Evolutionary conservation across 345 rosid species (phyloP).

Genomic region (Diplotaxis tenuifolia): DNA sequence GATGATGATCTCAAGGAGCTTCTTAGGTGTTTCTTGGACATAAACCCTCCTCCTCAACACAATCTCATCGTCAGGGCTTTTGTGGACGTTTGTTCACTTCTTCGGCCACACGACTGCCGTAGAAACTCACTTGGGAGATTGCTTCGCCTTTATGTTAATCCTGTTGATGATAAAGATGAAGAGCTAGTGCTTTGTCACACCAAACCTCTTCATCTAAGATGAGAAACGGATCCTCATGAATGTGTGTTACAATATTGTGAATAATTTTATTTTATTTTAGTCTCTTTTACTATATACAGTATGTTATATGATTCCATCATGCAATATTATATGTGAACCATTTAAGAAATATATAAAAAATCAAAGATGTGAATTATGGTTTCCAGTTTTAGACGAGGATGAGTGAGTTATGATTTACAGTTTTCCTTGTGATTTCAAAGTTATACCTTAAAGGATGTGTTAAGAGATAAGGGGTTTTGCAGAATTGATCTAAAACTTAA

Average conservation of each 20-base stretch:
- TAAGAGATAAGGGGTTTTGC: no score
- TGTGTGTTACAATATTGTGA: conserved; percentile 13
- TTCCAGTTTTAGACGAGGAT: background rate
- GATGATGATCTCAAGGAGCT: conserved; percentile 41
- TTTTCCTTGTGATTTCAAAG: background rate
- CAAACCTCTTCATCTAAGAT: conserved; percentile 1
- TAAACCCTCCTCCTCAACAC: conserved; percentile 36
- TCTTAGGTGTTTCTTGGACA: conserved; percentile 40
- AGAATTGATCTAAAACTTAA: no score
- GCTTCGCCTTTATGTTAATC: conserved; percentile 35
- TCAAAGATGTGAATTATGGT: background rate
- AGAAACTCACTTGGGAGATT: conserved; percentile 36
- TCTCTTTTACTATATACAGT: background rate
- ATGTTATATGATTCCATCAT: conserved; percentile 2
- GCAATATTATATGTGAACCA: conserved; percentile 4
- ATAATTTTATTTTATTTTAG: background rate
- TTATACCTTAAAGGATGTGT: background rate
- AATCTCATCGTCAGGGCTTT: conserved; percentile 39
- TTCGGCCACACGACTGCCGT: conserved; percentile 31
- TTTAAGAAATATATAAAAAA: background rate
- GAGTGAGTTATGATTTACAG: background rate
- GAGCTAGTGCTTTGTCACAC: no score
- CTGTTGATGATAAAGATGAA: background rate
- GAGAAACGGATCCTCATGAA: conserved; percentile 10
- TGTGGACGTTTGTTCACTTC: conserved; percentile 35